Evolutionary conservation across 176 grass and related monocot genomes (phyloP).

Genomic region (Zoysia japonica): DNA sequence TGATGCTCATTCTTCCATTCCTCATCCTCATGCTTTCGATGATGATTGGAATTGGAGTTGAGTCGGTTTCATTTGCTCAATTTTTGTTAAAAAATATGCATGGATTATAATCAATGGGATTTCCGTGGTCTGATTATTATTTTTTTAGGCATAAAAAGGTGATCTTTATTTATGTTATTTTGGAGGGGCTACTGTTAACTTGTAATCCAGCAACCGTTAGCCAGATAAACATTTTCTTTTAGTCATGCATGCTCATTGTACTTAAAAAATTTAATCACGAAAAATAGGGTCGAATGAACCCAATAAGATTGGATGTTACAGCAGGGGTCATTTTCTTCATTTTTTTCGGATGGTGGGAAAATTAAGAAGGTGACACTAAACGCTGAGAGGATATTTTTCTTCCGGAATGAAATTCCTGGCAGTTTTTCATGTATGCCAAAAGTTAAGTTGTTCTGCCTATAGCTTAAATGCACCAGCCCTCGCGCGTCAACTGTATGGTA

Average conservation of each 20-base stretch:
- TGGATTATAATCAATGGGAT: too few species aligned
- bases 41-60: too few species aligned
- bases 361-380: constrained; percentile 4
- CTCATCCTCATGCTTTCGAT: too few species aligned
- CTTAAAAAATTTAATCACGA: background rate
- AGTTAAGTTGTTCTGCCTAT: background rate
- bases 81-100: too few species aligned
- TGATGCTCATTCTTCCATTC: too few species aligned
- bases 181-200: too few species aligned
- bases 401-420: background rate
- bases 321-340: background rate
- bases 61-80: too few species aligned
- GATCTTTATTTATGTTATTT: background rate
- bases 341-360: background rate
- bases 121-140: too few species aligned
- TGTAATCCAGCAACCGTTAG: too few species aligned
- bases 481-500: constrained; percentile 23
- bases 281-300: too few species aligned
- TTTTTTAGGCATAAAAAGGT: background rate
- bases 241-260: background rate
- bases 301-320: constrained; percentile 40
- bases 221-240: background rate
- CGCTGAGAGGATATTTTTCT: constrained; percentile 24
- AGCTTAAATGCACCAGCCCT: constrained; percentile 19
- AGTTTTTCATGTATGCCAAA: constrained; percentile 8